These are phyloP conservation scores for Sungouiella thailandica DNA, from an alignment of 805 yeast species.

Conservation along the genomic window DNA sequence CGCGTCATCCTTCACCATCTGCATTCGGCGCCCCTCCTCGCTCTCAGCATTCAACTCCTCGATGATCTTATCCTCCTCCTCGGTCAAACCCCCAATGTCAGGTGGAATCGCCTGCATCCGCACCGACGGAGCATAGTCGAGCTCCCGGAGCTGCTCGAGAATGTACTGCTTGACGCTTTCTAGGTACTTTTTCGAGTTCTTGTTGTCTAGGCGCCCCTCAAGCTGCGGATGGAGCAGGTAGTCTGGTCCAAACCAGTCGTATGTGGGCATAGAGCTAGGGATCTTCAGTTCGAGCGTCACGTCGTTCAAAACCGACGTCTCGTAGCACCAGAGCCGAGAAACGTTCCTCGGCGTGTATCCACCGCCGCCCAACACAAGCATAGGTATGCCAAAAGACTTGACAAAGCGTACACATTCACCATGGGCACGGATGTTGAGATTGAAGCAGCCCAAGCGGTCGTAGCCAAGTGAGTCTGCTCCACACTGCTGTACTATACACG, in stretches of 20 bases:
- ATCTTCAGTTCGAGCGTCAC: slow-evolving; percentile 40
- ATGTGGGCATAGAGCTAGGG: slow-evolving; percentile 71
- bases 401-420: slow-evolving; percentile 92
- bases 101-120: slow-evolving; percentile 91
- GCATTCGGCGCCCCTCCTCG: slow-evolving; percentile 7
- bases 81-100: slow-evolving; percentile 38
- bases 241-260: slow-evolving; percentile 86
- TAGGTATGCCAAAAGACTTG: slow-evolving; percentile 84
- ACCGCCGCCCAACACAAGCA: slow-evolving; percentile 93
- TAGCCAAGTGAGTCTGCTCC: slow-evolving; percentile 96
- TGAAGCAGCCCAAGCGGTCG: slow-evolving; percentile 91
- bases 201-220: slow-evolving; percentile 62
- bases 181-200: slow-evolving; percentile 74
- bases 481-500: slow-evolving; percentile 91
- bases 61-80: slow-evolving; percentile 37
- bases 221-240: slow-evolving; percentile 75
- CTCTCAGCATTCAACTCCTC: slow-evolving; percentile 33
- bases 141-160: slow-evolving; percentile 71
- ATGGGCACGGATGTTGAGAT: slow-evolving; percentile 85
- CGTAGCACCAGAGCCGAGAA: slow-evolving; percentile 92
- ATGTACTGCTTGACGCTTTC: slow-evolving; percentile 74
- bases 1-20: slow-evolving; percentile 23
- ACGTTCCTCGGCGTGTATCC: slow-evolving; percentile 97
- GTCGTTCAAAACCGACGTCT: slow-evolving; percentile 75
- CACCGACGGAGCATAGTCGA: slow-evolving; percentile 93